Evolutionary conservation across 2,329 filamentous ascomycete genomes (phyloP).

Genomic region (Ophiobolus disseminans): DNA sequence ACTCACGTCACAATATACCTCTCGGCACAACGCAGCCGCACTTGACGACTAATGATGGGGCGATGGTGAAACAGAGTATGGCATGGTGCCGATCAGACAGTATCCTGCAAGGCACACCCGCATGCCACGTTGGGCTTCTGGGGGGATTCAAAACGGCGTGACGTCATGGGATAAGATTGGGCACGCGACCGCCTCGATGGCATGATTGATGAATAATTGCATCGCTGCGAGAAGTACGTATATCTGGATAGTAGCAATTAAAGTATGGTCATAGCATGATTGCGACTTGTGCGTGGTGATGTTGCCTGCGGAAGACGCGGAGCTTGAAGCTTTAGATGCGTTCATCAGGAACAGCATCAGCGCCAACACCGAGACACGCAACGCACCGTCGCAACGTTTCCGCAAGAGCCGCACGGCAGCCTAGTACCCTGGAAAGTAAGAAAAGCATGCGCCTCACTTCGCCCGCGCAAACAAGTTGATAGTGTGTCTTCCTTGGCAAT

Average conservation of each 20-base stretch:
- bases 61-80: slow-evolving; percentile 5
- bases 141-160: slow-evolving; percentile 17
- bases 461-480: too few species aligned
- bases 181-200: slow-evolving; percentile 21
- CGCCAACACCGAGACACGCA: background rate
- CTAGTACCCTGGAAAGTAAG: slow-evolving; percentile 5
- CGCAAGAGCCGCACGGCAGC: slow-evolving; percentile 24
- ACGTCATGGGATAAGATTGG: slow-evolving; percentile 33
- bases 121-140: slow-evolving; percentile 25
- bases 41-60: background rate
- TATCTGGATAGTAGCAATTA: slow-evolving; percentile 32
- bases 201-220: slow-evolving; percentile 17
- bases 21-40: slow-evolving; percentile 10
- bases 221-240: slow-evolving; percentile 12
- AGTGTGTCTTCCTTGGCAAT: slow-evolving; percentile 35
- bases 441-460: slow-evolving; percentile 6
- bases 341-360: background rate
- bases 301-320: background rate
- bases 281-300: background rate
- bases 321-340: slow-evolving; percentile 12
- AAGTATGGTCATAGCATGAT: slow-evolving; percentile 20
- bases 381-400: slow-evolving; percentile 10
- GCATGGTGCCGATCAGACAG: slow-evolving; percentile 30
- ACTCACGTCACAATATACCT: slow-evolving; percentile 12
- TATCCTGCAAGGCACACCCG: slow-evolving; percentile 48